Percentiles rank a stretch among this genome's conserved stretches.
Conservation (phyloP, 305 asterid species). For the Rubia occidens region DNA sequence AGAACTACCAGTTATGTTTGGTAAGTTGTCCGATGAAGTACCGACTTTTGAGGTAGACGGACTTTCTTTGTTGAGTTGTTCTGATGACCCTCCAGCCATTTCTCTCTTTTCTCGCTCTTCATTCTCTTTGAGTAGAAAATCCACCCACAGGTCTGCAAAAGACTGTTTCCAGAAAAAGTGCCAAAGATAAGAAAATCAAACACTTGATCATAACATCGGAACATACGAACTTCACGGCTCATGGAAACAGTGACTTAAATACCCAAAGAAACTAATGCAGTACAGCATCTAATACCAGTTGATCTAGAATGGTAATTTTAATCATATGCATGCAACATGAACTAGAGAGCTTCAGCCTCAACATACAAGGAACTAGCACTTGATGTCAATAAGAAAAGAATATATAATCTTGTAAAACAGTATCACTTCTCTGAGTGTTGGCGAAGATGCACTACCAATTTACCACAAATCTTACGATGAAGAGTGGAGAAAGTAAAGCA, state of each 20-base stretch:
- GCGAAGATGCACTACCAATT: not conserved
- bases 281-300: not conserved
- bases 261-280: too few relatives aligned
- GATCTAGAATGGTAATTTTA: not conserved
- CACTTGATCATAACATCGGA: not conserved
- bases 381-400: not conserved
- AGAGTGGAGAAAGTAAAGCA: not conserved
- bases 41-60: slow-evolving; percentile 19
- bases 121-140: slow-evolving; percentile 80
- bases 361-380: not conserved
- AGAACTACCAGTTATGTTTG: slow-evolving; percentile 18
- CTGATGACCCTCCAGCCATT: slow-evolving; percentile 31
- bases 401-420: not conserved
- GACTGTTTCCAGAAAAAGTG: slow-evolving; percentile 40
- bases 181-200: not conserved
- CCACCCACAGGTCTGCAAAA: slow-evolving; percentile 95
- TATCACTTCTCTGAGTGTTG: not conserved
- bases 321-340: not conserved
- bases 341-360: not conserved
- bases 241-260: not conserved
- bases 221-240: not conserved
- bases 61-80: slow-evolving; percentile 30
- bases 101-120: slow-evolving; percentile 67
- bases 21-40: slow-evolving; percentile 27
- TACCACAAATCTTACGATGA: not conserved